A percentile compares a stretch with the other conserved stretches of the same genome.
Conservation (phyloP, 306 rosid species). For the Pueraria montana region DNA sequence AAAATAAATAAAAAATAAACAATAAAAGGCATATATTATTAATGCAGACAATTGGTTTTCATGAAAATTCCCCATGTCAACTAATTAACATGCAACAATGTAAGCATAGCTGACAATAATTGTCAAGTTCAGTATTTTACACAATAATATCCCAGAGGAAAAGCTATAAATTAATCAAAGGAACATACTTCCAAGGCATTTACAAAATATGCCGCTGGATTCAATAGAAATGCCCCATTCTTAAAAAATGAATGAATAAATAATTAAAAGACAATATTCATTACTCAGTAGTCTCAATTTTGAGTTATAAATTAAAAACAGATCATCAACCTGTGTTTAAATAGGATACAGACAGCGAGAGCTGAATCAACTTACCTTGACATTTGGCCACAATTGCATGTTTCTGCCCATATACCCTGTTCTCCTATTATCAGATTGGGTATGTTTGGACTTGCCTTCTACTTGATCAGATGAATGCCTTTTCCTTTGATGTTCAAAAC, state of each 20-base stretch:
- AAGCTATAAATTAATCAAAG: neutral
- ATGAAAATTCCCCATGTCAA: constrained; percentile 5
- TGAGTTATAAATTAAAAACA: neutral
- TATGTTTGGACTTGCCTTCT: constrained; percentile 54
- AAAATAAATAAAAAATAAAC: neutral
- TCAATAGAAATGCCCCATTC: neutral
- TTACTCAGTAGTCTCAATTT: constrained; percentile 2
- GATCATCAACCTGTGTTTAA: constrained; percentile 30
- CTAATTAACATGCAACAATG: constrained; percentile 14
- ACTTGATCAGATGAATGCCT: constrained; percentile 59
- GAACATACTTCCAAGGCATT: constrained; percentile 1
- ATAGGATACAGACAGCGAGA: constrained; percentile 16
- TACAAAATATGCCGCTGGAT: constrained; percentile 6
- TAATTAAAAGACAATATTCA: constrained; percentile 11
- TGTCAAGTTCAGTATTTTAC: constrained; percentile 3
- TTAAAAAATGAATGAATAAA: neutral
- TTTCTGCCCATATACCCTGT: constrained; percentile 53
- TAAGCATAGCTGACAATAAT: neutral
- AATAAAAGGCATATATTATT: neutral
- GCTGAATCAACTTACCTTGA: constrained; percentile 60
- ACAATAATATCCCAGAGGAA: constrained; percentile 32
- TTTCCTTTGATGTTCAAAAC: constrained; percentile 65
- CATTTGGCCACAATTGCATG: constrained; percentile 47
- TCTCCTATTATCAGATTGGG: constrained; percentile 52
- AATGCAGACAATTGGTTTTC: neutral